These are phyloP conservation scores for Diplodia seriata DNA, from an alignment of 2,329 filamentous ascomycete genomes.

Conservation along the genomic window DNA sequence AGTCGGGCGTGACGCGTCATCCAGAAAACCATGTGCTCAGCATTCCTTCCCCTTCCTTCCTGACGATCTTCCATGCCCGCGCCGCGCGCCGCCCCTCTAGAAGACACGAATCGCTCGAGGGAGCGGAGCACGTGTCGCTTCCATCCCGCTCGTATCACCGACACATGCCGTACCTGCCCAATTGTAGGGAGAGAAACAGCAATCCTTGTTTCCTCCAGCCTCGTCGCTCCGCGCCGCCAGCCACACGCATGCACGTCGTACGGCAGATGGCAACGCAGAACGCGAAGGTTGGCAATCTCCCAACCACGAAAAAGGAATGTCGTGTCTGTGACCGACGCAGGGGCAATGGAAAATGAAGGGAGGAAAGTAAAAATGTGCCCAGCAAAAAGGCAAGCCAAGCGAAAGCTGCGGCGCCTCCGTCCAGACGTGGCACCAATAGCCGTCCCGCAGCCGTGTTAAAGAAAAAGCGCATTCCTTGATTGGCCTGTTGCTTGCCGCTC, in stretches of 20 bases:
- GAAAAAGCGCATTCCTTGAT: background rate
- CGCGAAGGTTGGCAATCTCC: background rate
- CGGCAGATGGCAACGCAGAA: background rate
- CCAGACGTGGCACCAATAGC: constrained; percentile 9
- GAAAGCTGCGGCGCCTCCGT: background rate
- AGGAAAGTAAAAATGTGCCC: background rate
- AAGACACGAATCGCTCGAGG: background rate
- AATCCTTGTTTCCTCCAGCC: background rate
- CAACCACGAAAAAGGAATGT: background rate
- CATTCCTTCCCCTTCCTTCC: constrained; percentile 14
- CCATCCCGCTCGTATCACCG: background rate
- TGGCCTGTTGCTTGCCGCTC: background rate
- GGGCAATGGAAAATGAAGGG: background rate
- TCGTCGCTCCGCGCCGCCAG: background rate
- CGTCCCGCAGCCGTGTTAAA: background rate
- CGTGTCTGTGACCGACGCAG: background rate
- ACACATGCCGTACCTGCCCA: background rate
- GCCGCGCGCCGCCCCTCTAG: background rate
- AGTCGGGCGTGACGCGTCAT: constrained; percentile 15
- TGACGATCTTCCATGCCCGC: constrained; percentile 1
- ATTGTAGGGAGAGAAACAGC: background rate
- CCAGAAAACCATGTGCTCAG: constrained; percentile 16
- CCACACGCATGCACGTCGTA: background rate
- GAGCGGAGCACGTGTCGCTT: background rate
- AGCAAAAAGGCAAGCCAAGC: background rate